Evolutionary conservation across 2,329 filamentous ascomycete genomes (phyloP).

Genomic region (Didymella sp.): DNA sequence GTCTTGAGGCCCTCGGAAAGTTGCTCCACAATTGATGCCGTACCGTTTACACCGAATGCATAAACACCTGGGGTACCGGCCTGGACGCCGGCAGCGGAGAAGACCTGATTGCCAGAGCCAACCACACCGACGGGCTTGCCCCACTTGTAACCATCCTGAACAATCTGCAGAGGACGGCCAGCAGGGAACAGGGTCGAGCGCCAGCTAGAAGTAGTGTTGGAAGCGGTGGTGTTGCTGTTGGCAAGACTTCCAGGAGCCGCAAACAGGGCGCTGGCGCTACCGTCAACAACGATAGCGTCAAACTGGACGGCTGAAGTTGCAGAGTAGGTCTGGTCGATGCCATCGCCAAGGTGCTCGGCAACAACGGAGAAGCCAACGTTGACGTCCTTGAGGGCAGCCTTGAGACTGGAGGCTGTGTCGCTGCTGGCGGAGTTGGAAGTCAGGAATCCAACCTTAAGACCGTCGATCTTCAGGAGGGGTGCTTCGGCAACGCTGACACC

Average conservation of each 20-base stretch:
- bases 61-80: slow-evolving; percentile 50
- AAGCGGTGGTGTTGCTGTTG: slow-evolving; percentile 34
- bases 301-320: slow-evolving; percentile 68
- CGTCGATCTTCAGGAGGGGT: slow-evolving; percentile 66
- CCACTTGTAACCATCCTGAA: slow-evolving; percentile 69
- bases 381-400: slow-evolving; percentile 55
- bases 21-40: slow-evolving; percentile 27
- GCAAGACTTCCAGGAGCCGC: slow-evolving; percentile 31
- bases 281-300: slow-evolving; percentile 68
- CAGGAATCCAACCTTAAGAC: slow-evolving; percentile 69
- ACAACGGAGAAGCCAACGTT: slow-evolving; percentile 67
- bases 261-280: slow-evolving; percentile 65
- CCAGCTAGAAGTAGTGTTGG: slow-evolving; percentile 29
- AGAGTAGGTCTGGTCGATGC: slow-evolving; percentile 70
- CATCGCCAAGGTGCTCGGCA: slow-evolving; percentile 62
- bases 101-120: slow-evolving; percentile 54
- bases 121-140: slow-evolving; percentile 73
- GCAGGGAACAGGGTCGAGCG: slow-evolving; percentile 66
- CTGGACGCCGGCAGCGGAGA: slow-evolving; percentile 56
- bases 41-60: slow-evolving; percentile 22
- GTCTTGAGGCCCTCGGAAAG: slow-evolving; percentile 62
- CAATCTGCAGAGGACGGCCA: slow-evolving; percentile 68
- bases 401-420: slow-evolving; percentile 61
- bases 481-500: slow-evolving; percentile 66
- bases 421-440: slow-evolving; percentile 55